A percentile compares a stretch with the other conserved stretches of the same genome.
Evolutionary conservation across 1,139 yeast genomes (phyloP).

Genomic region (Entelexis sorbosivorans): DNA sequence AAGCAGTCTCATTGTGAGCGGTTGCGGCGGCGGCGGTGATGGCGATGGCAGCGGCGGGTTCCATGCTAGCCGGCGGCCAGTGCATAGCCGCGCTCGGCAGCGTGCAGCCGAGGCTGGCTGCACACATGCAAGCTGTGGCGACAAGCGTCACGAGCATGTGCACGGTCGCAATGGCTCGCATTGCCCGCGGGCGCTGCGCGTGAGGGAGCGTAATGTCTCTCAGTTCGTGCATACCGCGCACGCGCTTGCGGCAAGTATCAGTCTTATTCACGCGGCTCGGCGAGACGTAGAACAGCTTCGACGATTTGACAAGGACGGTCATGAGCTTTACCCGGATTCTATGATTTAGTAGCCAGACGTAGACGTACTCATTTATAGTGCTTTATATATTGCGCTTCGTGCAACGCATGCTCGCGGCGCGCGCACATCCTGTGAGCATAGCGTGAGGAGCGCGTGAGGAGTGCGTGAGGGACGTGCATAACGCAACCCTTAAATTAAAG

Average conservation of each 20-base stretch:
- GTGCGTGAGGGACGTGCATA: not conserved
- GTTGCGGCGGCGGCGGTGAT: not conserved
- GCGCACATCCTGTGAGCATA: not conserved
- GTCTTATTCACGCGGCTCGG: not conserved
- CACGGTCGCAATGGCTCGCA: not conserved
- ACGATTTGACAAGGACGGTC: not conserved
- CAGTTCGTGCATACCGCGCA: not conserved
- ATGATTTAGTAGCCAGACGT: too few species aligned
- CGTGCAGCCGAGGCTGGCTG: not conserved
- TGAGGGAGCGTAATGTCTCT: not conserved
- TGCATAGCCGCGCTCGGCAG: too few species aligned
- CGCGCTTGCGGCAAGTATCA: not conserved
- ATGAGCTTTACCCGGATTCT: not conserved
- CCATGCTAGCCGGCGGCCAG: too few species aligned
- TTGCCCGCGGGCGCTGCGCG: not conserved
- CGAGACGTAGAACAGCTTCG: slow-evolving; percentile 2
- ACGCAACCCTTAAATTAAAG: not conserved
- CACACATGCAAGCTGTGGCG: not conserved
- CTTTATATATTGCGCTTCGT: not conserved
- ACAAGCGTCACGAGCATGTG: not conserved
- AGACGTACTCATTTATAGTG: too few species aligned
- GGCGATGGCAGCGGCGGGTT: too few species aligned
- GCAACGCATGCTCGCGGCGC: not conserved
- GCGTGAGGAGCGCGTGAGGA: not conserved
- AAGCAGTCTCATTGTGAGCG: not conserved